Percentiles rank a stretch among this genome's conserved stretches.
These are phyloP conservation scores for Erodium chrysanthum DNA, from an alignment of 441 rosid species.

Conservation along the genomic window DNA sequence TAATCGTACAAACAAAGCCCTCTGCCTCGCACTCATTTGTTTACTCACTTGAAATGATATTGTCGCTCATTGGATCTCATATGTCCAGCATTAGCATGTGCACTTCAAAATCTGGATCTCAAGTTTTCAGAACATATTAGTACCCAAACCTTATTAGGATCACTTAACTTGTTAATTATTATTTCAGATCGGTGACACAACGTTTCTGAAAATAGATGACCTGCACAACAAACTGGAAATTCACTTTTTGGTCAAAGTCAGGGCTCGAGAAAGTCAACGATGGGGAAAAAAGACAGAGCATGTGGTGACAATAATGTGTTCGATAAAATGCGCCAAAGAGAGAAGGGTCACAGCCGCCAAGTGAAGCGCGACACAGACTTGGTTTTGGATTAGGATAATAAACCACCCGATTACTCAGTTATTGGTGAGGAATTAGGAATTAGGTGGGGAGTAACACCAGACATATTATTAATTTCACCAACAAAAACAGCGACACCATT, in stretches of 20 bases:
- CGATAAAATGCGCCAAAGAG: neutral
- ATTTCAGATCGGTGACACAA: too few species aligned
- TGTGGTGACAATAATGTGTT: neutral
- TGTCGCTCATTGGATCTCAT: too few species aligned
- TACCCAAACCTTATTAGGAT: too few species aligned
- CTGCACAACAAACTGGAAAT: too few species aligned
- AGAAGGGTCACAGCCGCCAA: neutral
- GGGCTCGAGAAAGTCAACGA: neutral
- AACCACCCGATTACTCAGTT: neutral
- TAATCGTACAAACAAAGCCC: too few species aligned
- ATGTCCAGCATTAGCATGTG: too few species aligned
- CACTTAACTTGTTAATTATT: too few species aligned
- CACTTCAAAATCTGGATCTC: too few species aligned
- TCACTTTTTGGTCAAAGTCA: neutral
- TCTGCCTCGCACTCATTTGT: too few species aligned
- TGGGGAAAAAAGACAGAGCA: neutral
- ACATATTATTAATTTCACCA: neutral
- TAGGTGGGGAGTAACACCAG: neutral
- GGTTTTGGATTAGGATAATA: neutral
- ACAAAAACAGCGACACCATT: neutral
- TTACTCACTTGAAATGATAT: too few species aligned
- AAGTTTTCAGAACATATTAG: too few species aligned
- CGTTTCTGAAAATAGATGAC: too few species aligned
- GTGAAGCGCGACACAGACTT: neutral
- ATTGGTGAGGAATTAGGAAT: neutral